Evolutionary conservation across 2,329 filamentous ascomycete species (phyloP).

Genomic region (Botryotinia convoluta): DNA sequence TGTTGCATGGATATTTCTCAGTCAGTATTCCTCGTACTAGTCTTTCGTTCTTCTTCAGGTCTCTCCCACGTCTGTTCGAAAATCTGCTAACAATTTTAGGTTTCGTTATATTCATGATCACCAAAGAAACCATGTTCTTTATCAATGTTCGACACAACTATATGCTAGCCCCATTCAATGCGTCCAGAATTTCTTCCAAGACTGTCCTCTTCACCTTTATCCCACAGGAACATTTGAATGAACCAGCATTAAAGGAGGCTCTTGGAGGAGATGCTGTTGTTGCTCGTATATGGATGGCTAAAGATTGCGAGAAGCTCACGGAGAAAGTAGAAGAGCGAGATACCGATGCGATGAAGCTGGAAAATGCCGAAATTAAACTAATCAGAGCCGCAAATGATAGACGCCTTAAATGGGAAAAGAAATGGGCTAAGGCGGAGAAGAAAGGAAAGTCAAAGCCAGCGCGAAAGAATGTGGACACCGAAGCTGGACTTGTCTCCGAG

Average conservation of each 20-base stretch:
- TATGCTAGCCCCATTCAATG: slow-evolving; percentile 77
- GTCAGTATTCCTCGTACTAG: slow-evolving; percentile 22
- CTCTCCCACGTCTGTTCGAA: background rate
- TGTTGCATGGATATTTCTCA: slow-evolving; percentile 76
- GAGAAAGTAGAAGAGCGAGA: slow-evolving; percentile 80
- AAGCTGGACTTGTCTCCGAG: slow-evolving; percentile 65
- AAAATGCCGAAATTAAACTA: slow-evolving; percentile 81
- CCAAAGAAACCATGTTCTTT: slow-evolving; percentile 84
- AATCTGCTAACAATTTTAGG: slow-evolving; percentile 38
- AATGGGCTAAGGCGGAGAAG: slow-evolving; percentile 40
- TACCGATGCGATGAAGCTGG: slow-evolving; percentile 74
- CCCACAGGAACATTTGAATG: slow-evolving; percentile 71
- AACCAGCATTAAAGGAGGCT: slow-evolving; percentile 70
- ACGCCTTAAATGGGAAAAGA: slow-evolving; percentile 52
- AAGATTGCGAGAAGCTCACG: slow-evolving; percentile 72
- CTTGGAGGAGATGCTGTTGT: slow-evolving; percentile 69
- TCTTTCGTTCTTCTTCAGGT: background rate
- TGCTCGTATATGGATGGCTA: slow-evolving; percentile 78
- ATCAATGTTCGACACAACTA: slow-evolving; percentile 91
- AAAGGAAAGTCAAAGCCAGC: slow-evolving; percentile 40
- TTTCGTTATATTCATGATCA: slow-evolving; percentile 85
- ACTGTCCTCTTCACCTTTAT: slow-evolving; percentile 88
- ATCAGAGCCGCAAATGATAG: slow-evolving; percentile 74
- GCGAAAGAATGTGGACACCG: slow-evolving; percentile 52
- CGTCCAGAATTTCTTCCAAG: slow-evolving; percentile 79